phyloP scores from a whole-genome alignment of 352 stramenopile species.

The Albugo laibachii region DNA sequence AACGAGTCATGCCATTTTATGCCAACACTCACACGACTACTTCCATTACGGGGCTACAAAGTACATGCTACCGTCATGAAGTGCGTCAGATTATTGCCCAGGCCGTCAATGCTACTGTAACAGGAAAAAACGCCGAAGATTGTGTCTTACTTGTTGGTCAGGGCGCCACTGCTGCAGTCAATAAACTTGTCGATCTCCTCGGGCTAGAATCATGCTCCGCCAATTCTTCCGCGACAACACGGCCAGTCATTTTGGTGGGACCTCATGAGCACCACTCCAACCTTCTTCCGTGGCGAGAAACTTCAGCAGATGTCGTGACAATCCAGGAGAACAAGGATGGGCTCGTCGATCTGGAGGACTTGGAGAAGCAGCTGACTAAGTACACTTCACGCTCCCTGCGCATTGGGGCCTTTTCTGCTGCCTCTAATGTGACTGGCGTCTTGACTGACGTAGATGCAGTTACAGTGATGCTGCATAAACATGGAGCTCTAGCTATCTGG shows the following conservation, averaged over 20 bases:
- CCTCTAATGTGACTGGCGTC: slow-evolving; percentile 90
- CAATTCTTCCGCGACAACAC: neutral
- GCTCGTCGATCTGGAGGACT: slow-evolving; percentile 32
- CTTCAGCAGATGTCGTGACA: slow-evolving; percentile 48
- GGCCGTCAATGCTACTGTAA: slow-evolving; percentile 6
- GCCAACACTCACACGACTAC: slow-evolving; percentile 85
- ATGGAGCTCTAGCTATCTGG: slow-evolving; percentile 85
- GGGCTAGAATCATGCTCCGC: slow-evolving; percentile 14
- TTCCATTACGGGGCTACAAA: slow-evolving; percentile 19
- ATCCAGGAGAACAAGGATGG: slow-evolving; percentile 31
- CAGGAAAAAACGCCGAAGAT: slow-evolving; percentile 51
- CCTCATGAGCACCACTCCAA: slow-evolving; percentile 97
- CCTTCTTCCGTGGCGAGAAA: slow-evolving; percentile 92
- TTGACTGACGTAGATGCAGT: slow-evolving; percentile 81
- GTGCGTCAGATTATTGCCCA: slow-evolving; percentile 55
- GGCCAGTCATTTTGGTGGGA: slow-evolving; percentile 79
- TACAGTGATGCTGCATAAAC: slow-evolving; percentile 74
- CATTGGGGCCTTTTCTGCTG: slow-evolving; percentile 84
- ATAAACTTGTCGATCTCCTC: slow-evolving; percentile 54
- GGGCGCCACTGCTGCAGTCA: slow-evolving; percentile 71
- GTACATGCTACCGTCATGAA: slow-evolving; percentile 77
- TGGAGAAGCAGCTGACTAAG: slow-evolving; percentile 25
- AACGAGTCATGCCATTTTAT: slow-evolving; percentile 76
- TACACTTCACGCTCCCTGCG: slow-evolving; percentile 33
- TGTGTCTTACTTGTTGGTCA: slow-evolving; percentile 89